phyloP scores from a whole-genome alignment of 2,329 filamentous ascomycete species.

The Monilinia vaccinii-corymbosi region DNA sequence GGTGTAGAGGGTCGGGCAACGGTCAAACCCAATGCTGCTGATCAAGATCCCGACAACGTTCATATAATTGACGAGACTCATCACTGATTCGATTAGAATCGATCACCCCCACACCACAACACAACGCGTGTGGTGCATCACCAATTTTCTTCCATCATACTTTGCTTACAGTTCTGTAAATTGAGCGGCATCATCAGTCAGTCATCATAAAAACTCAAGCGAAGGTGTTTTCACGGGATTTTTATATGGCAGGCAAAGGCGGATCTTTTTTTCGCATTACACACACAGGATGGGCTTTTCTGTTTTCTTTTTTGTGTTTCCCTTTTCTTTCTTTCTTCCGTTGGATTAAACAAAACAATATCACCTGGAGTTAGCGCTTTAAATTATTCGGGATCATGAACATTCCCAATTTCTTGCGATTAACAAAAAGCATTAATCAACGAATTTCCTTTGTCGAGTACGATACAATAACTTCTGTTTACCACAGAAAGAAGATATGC shows the following conservation, averaged over 20 bases:
- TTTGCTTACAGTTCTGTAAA: constrained; percentile 9
- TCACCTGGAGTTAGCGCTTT: constrained; percentile 1
- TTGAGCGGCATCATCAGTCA: constrained; percentile 8
- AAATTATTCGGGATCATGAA: constrained; percentile 1
- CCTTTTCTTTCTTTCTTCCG: background rate
- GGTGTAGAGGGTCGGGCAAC: constrained; percentile 50
- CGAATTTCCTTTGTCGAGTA: constrained; percentile 2
- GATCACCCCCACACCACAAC: background rate
- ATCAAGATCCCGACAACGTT: constrained; percentile 25
- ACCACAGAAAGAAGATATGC: background rate
- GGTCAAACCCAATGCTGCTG: constrained; percentile 46
- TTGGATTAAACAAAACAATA: constrained; percentile 9
- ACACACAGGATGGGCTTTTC: constrained; percentile 4
- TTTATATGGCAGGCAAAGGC: constrained; percentile 7
- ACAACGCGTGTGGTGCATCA: constrained; percentile 5
- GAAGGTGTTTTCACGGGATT: constrained; percentile 9
- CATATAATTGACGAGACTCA: constrained; percentile 17
- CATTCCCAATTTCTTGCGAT: background rate
- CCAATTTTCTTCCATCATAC: constrained; percentile 1
- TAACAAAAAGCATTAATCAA: constrained; percentile 7
- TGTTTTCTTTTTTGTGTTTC: background rate
- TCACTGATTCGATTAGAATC: constrained; percentile 4
- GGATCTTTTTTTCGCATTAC: constrained; percentile 3
- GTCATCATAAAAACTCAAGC: constrained; percentile 8
- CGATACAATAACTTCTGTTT: background rate